These are phyloP conservation scores for Quercus parvula DNA, from an alignment of 306 rosid genomes.

Conservation along the genomic window DNA sequence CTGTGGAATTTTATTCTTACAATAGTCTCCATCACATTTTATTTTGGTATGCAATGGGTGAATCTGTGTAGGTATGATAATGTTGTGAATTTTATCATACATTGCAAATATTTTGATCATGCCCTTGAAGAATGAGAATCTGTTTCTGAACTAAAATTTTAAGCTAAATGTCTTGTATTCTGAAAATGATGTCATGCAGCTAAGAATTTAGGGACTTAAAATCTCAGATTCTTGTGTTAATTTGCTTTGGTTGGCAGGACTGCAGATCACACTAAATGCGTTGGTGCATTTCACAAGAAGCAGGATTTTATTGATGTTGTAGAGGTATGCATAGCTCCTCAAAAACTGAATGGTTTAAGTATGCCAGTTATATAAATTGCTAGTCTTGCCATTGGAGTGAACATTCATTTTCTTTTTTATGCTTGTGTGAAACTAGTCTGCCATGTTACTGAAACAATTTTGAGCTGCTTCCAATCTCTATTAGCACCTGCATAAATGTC, in stretches of 20 bases:
- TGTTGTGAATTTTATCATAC: background rate
- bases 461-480: background rate
- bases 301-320: constrained; percentile 56
- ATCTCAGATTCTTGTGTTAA: background rate
- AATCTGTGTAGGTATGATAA: background rate
- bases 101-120: background rate
- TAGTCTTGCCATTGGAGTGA: constrained; percentile 3
- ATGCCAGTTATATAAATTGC: background rate
- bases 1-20: background rate
- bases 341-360: background rate
- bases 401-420: background rate
- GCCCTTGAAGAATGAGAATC: background rate
- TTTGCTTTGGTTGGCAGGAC: constrained; percentile 25
- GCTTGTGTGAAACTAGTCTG: background rate
- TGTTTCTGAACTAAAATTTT: background rate
- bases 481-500: background rate
- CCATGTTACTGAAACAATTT: background rate
- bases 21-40: background rate
- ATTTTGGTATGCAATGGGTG: background rate
- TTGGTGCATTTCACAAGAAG: constrained; percentile 50
- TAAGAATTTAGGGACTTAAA: background rate
- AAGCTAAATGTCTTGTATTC: background rate
- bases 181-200: background rate
- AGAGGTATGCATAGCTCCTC: constrained; percentile 36
- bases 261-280: constrained; percentile 60